Base-by-base conservation (phyloP, 1,284 basidiomycete genomes). In the Boletus austroedulis region DNA sequence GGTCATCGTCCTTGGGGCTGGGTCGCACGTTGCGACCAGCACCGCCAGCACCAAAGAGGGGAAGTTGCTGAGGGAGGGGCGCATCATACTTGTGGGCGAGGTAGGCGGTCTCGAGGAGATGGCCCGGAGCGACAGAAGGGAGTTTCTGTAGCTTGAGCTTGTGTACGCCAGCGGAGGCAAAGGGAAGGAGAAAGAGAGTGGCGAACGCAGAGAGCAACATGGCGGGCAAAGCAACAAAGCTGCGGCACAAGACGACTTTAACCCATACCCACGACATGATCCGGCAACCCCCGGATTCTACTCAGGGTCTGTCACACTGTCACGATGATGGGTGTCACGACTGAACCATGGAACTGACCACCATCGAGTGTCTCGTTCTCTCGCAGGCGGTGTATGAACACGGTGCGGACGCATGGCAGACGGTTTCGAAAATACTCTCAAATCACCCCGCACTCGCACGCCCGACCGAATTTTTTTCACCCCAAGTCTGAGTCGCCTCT, bases 121-220 rank as follows among this genome's bases (percentile, higher is more conserved):
- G 87, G 65, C 87, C 87, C 64, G 76, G 79, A 23, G 79, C 68
- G 11, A 82, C 77, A 36, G 82, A 79, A 31, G 88, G 80, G 11
- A 94, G 74, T 78, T 95, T 96, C 76, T 92, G 84, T 50, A 96
- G 85, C 75, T 92, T 94, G 74, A 95, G 84, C 73, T 83, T 93
- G 80, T 91, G 87, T 6, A 93, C 79, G 65, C 83, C 84, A 52
- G 82, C 83, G 31, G 87, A 85, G 64, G 84, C 81, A 67, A 90
- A 82, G 56, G 91, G 85, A 62, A 93, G 78, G 68, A 93, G 80
- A 54, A 83, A 74, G 62, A 90, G 75, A 6, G 80, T 74, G 34
- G 77, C 71, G 64, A 87, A 75, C 50, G 83, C 77, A 62, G 82
- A 82, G 74, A 86, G 77, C 69, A 85, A 84, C 89, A 92, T 92